Evolutionary conservation across 331 rosid species (phyloP), one percentile per base, ranked within the genome.

Genomic region (Stylosanthes scabra): DNA sequence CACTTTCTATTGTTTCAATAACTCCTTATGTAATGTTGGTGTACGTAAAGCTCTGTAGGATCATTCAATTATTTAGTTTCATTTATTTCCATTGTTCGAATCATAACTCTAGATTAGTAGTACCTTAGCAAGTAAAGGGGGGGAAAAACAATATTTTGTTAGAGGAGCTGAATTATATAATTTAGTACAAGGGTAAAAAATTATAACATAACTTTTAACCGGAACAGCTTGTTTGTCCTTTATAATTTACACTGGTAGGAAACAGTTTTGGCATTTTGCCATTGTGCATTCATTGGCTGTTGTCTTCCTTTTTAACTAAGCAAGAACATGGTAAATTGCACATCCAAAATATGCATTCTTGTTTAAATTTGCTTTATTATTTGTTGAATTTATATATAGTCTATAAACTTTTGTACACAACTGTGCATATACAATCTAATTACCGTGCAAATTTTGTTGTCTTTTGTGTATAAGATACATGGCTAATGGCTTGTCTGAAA

Each of bases 251-350:
- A 13, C 56, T 41, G 75, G 44, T 25, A 65, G 66, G 59, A 69
- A 57, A 40, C 39, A 27, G 44, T 49, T 61, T 40, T 50, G 75
- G 29, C 49, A 63, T 67, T 67, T 78, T 68, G 44, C 64, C 59
- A 29, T 42, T 50, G 69, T 25, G 79, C 78, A 82, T 72, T 79
- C 10, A 79, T 64, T 76, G 71, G 63, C 59, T 45, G 66, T 45
- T 51, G 55, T 51, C 66, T 68, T 66, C 59, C 69, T 75, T 75
- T 37, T 37, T 82, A 64, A 50, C 20, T 47, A 15, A 37, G 68
- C 56, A 57, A 44, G 45, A 58, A 27, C 55, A 70, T 25, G 56
- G 54, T 20, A 70, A 54, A 12, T 54, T 20, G 15, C 10, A 41
- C 37, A 0, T 3, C 25, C 3, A 70, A 41, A 41, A 55, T 20